A percentile compares a stretch with the other conserved stretches of the same genome.
phyloP scores from a whole-genome alignment of 2,329 filamentous ascomycete species.

The Fusarium fracticaudum region DNA sequence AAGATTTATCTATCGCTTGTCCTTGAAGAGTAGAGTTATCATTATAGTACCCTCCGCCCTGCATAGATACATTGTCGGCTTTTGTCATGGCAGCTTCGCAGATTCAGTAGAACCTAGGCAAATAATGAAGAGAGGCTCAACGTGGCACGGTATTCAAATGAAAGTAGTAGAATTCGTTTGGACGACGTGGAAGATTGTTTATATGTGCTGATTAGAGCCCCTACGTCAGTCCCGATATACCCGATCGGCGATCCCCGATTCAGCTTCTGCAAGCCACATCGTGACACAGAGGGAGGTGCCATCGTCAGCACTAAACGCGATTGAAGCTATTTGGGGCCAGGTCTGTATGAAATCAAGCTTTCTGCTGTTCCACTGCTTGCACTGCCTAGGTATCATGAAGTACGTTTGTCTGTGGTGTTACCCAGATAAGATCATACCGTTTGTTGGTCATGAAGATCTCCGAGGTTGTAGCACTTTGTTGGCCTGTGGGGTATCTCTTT shows the following conservation, averaged over 20 bases:
- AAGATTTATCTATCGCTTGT: rapidly evolving
- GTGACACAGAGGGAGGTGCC: not conserved
- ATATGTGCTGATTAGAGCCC: not conserved
- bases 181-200: rapidly evolving
- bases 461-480: too few relatives aligned
- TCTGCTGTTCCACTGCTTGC: rapidly evolving
- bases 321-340: not conserved
- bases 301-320: not conserved
- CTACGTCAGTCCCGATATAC: not conserved
- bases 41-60: not conserved
- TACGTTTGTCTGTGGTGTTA: rapidly evolving
- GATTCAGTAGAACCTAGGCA: rapidly evolving
- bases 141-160: rapidly evolving
- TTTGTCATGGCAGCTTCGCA: rapidly evolving
- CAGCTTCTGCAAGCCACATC: not conserved
- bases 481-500: rapidly evolving
- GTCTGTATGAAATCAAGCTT: not conserved
- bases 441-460: rapidly evolving
- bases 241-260: not conserved
- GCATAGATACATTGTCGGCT: not conserved
- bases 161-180: rapidly evolving
- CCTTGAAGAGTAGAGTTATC: not conserved
- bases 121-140: rapidly evolving
- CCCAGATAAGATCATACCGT: rapidly evolving
- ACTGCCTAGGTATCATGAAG: rapidly evolving